Evolutionary conservation across 345 rosid genomes (phyloP), one percentile per base, ranked within the genome.

Genomic region (Odontarrhena argentea): DNA sequence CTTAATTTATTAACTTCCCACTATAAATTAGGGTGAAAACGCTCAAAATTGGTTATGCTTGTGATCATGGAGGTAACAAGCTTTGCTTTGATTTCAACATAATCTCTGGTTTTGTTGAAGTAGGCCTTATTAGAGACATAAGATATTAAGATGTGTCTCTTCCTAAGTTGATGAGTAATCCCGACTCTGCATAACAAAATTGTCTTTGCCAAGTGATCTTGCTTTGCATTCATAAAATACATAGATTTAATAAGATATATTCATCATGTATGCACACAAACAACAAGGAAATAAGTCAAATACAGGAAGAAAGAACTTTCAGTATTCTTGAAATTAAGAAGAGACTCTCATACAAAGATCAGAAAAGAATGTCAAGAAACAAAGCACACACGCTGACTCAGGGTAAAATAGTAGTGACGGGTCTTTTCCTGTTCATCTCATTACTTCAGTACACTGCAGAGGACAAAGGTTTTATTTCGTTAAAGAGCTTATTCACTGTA

Each of bases 391-490:
- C 61, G 56, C 34, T 5, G 56, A 65, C 72, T 66, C 57, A 5
- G 44, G 67, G 67, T 59, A 10, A 18, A 18, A 56, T 18, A 49
- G 11, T 32, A 32, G 24, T 55, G 40, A 61, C 47, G 69, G 35
- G n/a, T 48, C 47, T 60, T 70, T 76, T 63, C 8, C 1, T 45
- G 40, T 41, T 73, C 53, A 10, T 58, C 50, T 88, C 87, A 75
- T 75, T 78, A 85, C 85, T 82, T 86, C 76, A 88, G 76, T 63
- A 81, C 96, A 67, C 96, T 88, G 88, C 74, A 86, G 50, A 67
- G 8, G 30, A 26, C 52, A 63, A 56, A 34, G n/a, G 7, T 30
- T 56, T 67, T 54, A 32, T 32, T 53, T 62, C 7, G 68, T 74
- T 40, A 11, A 2, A 63, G 13, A 42, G 38, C 6, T 12, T 25